Evolutionary conservation across 169 alveolate species (phyloP).

Genomic region (Cryptosporidium tyzzeri): DNA sequence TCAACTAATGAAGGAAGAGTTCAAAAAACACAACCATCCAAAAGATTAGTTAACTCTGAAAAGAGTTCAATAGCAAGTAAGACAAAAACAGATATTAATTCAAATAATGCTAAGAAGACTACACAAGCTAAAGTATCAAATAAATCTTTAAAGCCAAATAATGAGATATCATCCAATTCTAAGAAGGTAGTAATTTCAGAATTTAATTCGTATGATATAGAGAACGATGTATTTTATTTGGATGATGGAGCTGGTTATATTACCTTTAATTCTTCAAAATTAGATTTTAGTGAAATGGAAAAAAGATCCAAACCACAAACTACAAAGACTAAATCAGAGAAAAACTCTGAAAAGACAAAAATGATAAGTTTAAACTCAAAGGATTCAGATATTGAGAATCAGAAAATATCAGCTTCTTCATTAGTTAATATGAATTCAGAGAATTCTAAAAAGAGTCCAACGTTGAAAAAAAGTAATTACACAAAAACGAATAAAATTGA

Average conservation of each 20-base stretch:
- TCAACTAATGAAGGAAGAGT: neutral
- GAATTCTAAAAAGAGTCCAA: neutral
- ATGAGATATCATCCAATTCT: neutral
- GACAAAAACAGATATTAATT: neutral
- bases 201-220: neutral
- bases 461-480: neutral
- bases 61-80: neutral
- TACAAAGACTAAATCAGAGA: neutral
- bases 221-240: conserved; percentile 45
- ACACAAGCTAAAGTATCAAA: neutral
- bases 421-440: neutral
- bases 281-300: conserved; percentile 3
- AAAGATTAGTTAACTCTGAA: neutral
- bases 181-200: neutral
- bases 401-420: neutral
- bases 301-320: neutral
- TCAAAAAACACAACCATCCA: neutral
- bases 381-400: conserved; percentile 12
- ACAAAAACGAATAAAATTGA: neutral
- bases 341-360: neutral
- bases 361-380: neutral
- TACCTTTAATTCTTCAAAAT: conserved; percentile 12
- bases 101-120: neutral
- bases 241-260: conserved; percentile 59
- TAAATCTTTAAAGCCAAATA: neutral